These are phyloP conservation scores for Rhizopogon vinicolor DNA, from an alignment of 768 basidiomycete species.

Conservation along the genomic window DNA sequence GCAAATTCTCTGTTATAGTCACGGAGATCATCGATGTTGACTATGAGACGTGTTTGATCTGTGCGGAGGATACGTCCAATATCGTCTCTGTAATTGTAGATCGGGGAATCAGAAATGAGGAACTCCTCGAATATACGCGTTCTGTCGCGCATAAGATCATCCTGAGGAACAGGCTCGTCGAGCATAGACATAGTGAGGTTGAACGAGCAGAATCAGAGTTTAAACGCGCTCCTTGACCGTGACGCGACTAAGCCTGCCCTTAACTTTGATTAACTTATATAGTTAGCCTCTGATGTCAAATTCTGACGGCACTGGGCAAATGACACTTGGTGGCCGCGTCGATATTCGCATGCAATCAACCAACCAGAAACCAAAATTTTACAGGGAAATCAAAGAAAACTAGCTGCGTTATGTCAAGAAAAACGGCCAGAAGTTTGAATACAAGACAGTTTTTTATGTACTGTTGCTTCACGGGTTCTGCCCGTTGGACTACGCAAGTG, in stretches of 20 bases:
- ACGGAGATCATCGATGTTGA: conserved; percentile 95
- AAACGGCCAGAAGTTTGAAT: background rate
- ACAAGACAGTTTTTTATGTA: background rate
- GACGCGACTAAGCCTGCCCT: conserved; percentile 31
- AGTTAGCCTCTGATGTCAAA: no score
- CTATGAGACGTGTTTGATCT: conserved; percentile 82
- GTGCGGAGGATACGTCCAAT: conserved; percentile 78
- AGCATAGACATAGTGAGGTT: conserved; percentile 26
- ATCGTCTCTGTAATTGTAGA: conserved; percentile 83
- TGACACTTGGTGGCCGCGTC: no score
- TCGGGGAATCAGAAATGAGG: conserved; percentile 57
- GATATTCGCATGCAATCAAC: background rate
- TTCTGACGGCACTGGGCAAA: no score
- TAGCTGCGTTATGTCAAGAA: background rate
- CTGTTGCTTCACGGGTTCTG: background rate
- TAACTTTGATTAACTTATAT: conserved; percentile 3
- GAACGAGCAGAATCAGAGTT: background rate
- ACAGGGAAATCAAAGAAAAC: background rate
- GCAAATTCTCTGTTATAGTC: conserved; percentile 87
- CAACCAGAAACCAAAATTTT: background rate
- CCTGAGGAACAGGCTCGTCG: conserved; percentile 56
- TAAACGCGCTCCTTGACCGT: conserved; percentile 2
- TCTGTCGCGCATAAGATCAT: conserved; percentile 73
- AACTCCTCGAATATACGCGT: conserved; percentile 83
- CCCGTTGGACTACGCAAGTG: conserved; percentile 1